Evolutionary conservation across 2,329 filamentous ascomycete species (phyloP).

Genomic region (Xylaria hypoxylon): DNA sequence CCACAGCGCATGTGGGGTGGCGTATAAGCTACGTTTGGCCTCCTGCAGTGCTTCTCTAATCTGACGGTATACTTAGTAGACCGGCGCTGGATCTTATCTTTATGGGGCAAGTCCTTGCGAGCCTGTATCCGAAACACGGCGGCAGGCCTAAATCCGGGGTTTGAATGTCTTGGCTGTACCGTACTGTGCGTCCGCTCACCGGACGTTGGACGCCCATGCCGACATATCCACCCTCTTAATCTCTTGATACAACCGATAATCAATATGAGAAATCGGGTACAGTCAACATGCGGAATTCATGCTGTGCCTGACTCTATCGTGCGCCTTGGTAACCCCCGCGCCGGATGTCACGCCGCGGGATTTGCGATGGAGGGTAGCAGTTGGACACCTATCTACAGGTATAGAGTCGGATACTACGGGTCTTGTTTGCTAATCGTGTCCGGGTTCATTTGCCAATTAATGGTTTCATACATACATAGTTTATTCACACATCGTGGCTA

Average conservation of each 20-base stretch:
- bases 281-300: not conserved
- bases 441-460: not conserved
- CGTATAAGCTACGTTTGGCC: constrained; percentile 13
- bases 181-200: constrained; percentile 27
- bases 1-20: constrained; percentile 26
- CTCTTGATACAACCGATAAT: not conserved
- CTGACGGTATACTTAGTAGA: no score
- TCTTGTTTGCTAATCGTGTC: not conserved
- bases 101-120: constrained; percentile 49
- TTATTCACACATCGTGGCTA: not conserved
- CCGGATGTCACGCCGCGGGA: constrained; percentile 18
- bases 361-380: constrained; percentile 25
- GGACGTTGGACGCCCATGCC: constrained; percentile 19
- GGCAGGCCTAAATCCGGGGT: constrained; percentile 15
- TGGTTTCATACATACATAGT: constrained; percentile 15
- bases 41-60: constrained; percentile 17
- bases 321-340: constrained; percentile 13
- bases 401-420: constrained; percentile 11
- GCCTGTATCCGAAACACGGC: constrained; percentile 28
- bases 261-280: constrained; percentile 1
- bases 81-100: constrained; percentile 42
- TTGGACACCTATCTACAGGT: constrained; percentile 9
- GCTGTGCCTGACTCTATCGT: constrained; percentile 14
- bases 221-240: not conserved
- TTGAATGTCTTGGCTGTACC: constrained; percentile 20